A percentile compares a stretch with the other conserved stretches of the same genome.
Conservation (phyloP, 768 basidiomycete genomes). For the Boletus speciosus region DNA sequence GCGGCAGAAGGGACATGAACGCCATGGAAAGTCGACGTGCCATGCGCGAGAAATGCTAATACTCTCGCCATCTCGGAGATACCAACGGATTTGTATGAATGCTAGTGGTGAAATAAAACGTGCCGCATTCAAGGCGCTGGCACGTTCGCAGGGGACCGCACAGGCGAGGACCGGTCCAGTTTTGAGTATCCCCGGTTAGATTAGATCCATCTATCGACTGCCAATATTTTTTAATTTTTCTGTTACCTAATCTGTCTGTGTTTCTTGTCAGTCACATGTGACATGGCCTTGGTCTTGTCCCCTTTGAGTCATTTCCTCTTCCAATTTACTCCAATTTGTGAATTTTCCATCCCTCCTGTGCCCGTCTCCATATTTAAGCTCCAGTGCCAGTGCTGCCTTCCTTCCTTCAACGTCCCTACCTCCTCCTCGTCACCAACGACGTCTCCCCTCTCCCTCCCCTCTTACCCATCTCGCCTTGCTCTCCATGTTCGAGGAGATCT, state of each 20-base stretch:
- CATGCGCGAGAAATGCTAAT: neutral
- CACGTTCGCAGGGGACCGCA: conserved; percentile 12
- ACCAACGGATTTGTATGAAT: too few relatives aligned
- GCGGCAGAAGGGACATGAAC: conserved; percentile 5
- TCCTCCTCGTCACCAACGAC: conserved; percentile 8
- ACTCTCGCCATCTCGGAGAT: neutral
- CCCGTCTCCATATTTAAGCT: conserved; percentile 34
- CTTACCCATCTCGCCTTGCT: conserved; percentile 1
- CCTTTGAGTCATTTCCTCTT: conserved; percentile 33
- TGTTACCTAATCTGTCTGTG: neutral
- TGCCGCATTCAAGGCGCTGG: neutral
- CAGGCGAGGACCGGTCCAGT: neutral
- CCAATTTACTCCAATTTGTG: conserved; percentile 29
- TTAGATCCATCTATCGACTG: conserved; percentile 5
- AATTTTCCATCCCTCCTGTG: conserved; percentile 39
- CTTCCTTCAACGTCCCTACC: conserved; percentile 19
- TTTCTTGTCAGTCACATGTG: conserved; percentile 21
- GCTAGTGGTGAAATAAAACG: too few relatives aligned
- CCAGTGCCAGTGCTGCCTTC: conserved; percentile 12
- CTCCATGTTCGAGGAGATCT: conserved; percentile 77
- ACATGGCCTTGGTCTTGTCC: conserved; percentile 26
- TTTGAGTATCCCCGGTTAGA: neutral
- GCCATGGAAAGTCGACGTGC: neutral
- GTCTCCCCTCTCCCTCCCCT: neutral
- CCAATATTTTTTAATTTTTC: neutral